Evolutionary conservation across 139 green algal species (phyloP), one percentile per base, ranked within the genome.

Genomic region (Asterochloris erici): DNA sequence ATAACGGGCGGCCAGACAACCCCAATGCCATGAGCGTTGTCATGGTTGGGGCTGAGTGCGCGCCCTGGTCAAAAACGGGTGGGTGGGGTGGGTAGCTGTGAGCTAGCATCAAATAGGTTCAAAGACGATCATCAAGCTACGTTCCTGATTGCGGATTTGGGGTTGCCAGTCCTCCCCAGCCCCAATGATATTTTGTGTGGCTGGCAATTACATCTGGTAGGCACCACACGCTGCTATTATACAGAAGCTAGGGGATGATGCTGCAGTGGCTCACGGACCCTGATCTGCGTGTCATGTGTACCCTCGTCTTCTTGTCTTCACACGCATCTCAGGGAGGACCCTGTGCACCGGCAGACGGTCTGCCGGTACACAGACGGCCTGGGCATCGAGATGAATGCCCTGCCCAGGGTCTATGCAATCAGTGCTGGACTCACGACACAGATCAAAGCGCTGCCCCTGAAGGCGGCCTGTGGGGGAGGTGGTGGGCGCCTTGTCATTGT

Each of bases 41-140:
- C 62, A 91, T 99, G 85, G 97, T 99, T n/a, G 95, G 93, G 0
- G 89, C 96, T 11, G 97, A 99, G 88, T 98, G 93, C 64, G 96
- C 96, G 13, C 97, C 97, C 10, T 99, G 95, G 93, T 96, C 92
- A 28, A 99, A 99, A 82, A 99, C 96, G 81, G 92, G 92, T 90
- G 82, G 64, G 82, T 38, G 29, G 21, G n/a, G 2, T 54, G 38
- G 38, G 38, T 54, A 6, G 38, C 38, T 54, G 38, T 54, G 38
- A 2, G 6, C 38, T 6, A 54, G 4, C 38, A 54, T 54, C 38
- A 54, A 54, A 54, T 54, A 54, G 6, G 38, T 54, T 54, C 38
- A 6, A 54, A 10, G 38, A 54, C 21, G n/a, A 60, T 24, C 27
- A 19, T 26, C 11, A 71, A 16, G 19, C 12, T 66, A 68, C 54